phyloP scores from a whole-genome alignment of 257 asterid species.

The Cynanchum wilfordii region DNA sequence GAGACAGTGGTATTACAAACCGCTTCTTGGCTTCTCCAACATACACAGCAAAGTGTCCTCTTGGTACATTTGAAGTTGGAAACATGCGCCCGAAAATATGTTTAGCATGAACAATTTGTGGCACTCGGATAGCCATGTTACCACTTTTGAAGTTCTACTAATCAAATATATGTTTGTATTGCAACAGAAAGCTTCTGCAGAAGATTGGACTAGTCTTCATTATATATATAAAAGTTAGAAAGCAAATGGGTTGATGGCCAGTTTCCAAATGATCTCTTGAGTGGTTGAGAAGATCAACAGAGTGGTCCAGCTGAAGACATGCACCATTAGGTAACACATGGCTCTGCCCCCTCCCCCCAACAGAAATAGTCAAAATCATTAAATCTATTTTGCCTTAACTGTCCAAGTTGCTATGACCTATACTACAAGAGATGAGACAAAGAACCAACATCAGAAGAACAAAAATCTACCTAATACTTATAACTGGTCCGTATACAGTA shows the following conservation, averaged over 20 bases:
- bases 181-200: not conserved
- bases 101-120: slow-evolving; percentile 11
- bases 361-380: not conserved
- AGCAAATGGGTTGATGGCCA: not conserved
- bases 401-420: not conserved
- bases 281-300: not conserved
- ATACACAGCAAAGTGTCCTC: slow-evolving; percentile 26
- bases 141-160: not conserved
- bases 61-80: slow-evolving; percentile 20
- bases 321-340: slow-evolving; percentile 2
- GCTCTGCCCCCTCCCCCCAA: not conserved
- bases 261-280: not conserved
- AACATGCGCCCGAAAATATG: slow-evolving; percentile 7
- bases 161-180: not conserved
- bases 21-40: slow-evolving; percentile 37
- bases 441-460: not conserved
- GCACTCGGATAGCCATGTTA: slow-evolving; percentile 20
- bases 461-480: too few relatives aligned
- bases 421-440: not conserved
- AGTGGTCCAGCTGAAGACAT: not conserved
- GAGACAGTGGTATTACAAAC: slow-evolving; percentile 24
- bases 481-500: not conserved
- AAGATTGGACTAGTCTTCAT: not conserved
- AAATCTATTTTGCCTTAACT: not conserved
- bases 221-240: not conserved